phyloP scores from a whole-genome alignment of 495 filamentous ascomycete genomes.

The Neurospora sp. region DNA sequence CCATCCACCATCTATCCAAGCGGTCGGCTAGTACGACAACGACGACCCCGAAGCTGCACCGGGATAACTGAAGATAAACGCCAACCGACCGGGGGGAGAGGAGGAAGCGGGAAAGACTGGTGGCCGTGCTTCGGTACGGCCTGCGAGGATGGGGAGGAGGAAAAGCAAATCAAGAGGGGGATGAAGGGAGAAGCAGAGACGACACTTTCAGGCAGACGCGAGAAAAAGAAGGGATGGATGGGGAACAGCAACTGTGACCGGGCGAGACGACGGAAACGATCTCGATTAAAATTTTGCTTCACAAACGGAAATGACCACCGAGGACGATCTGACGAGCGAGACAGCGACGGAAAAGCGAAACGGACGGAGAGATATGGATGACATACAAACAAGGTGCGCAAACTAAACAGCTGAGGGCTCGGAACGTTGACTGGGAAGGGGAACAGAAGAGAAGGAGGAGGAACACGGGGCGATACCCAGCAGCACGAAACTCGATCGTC shows the following conservation, averaged over 20 bases:
- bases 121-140: neutral
- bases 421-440: neutral
- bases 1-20: neutral
- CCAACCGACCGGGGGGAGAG: neutral
- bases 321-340: neutral
- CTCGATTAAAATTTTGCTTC: neutral
- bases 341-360: neutral
- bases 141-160: neutral
- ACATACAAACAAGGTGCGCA: neutral
- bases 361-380: neutral
- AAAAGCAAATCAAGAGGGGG: neutral
- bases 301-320: neutral
- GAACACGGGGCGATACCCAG: neutral
- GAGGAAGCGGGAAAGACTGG: neutral
- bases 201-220: neutral
- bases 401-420: neutral
- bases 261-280: neutral
- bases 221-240: neutral
- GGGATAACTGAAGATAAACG: neutral
- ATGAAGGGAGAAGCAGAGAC: neutral
- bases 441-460: neutral
- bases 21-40: neutral
- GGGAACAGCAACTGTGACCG: neutral
- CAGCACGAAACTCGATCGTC: neutral
- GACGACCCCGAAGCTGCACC: neutral